Base-by-base conservation (phyloP, 345 rosid species). In the Salix brachista region DNA sequence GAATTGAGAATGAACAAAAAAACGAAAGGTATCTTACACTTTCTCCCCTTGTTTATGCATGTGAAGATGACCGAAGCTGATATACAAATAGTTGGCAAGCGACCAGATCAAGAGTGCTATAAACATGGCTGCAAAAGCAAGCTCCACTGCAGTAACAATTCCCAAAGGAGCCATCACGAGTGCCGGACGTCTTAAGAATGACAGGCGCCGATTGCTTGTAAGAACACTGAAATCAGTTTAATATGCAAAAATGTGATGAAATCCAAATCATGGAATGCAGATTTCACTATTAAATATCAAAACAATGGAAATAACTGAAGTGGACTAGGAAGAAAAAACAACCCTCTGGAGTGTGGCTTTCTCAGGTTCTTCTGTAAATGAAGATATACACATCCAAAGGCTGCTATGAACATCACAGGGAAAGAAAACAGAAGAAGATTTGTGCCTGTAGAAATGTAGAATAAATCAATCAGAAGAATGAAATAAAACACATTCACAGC, bases 121-220 rank as follows among this genome's bases (percentile, higher is more conserved):
- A 72, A 91, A 91, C 87, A 89, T 88, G 30, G 77, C 28, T 18
- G 80, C 78, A 69, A 91, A 88, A 23, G 82, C 78, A 18, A 89
- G 75, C 83, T 90, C 94, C 67, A 77, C 34, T 6, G 77, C 88
- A 1, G 89, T 86, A 19, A 90, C 87, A 21, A 87, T 90, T 30
- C 94, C 97, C 12, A 90, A 77, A 65, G 92, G 94, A 60, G 85
- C 83, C 88, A 84, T 85, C 37, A 91, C 92, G 36, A 88, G 75
- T 71, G 86, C 81, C 30, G 92, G 91, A 0, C 76, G 75, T 58
- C 65, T 77, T 72, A 65, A 67, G 66, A 67, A 70, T 32, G 65
- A 41, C 39, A 78, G 50, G 16, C 67, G 6, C 37, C 37, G 26
- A 34, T 37, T 66, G 16, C 48, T 67, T 34, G 48, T 6, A 4